Percentiles rank a stretch among this genome's conserved stretches.
Conservation (phyloP, 2,329 filamentous ascomycete species). For the Fusarium sp. region DNA sequence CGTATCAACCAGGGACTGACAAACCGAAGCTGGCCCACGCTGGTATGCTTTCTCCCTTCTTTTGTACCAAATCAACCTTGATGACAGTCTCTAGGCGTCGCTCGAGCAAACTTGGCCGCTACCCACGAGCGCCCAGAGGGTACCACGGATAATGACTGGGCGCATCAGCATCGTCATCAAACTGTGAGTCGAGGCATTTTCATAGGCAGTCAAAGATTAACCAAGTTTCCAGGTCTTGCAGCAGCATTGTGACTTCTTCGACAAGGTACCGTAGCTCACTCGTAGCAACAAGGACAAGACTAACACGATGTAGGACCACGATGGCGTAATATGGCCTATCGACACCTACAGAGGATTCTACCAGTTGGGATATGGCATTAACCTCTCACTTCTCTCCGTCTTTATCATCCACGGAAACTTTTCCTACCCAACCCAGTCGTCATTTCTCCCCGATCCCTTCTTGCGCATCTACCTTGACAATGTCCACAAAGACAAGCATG, state of each 20-base stretch:
- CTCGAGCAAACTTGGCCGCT: background rate
- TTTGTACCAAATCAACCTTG: too few species aligned
- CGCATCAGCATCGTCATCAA: background rate
- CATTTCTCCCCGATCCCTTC: background rate
- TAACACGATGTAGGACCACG: background rate
- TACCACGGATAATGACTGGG: background rate
- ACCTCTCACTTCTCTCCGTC: background rate
- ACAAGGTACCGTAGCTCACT: background rate
- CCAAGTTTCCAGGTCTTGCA: background rate
- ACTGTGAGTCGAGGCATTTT: background rate
- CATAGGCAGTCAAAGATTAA: background rate
- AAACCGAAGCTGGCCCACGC: background rate
- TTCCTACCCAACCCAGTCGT: background rate
- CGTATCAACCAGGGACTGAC: background rate
- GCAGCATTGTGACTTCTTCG: conserved; percentile 2
- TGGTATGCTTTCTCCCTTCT: background rate
- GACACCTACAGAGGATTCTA: background rate
- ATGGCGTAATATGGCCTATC: background rate
- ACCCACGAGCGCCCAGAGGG: background rate
- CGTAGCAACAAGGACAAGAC: background rate
- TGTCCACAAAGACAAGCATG: conserved; percentile 1
- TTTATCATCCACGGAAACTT: conserved; percentile 2
- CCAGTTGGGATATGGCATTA: background rate
- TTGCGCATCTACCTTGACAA: background rate
- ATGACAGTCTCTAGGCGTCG: background rate